Evolutionary conservation across 2,329 filamentous ascomycete genomes (phyloP).

Genomic region (Alternaria dauci): DNA sequence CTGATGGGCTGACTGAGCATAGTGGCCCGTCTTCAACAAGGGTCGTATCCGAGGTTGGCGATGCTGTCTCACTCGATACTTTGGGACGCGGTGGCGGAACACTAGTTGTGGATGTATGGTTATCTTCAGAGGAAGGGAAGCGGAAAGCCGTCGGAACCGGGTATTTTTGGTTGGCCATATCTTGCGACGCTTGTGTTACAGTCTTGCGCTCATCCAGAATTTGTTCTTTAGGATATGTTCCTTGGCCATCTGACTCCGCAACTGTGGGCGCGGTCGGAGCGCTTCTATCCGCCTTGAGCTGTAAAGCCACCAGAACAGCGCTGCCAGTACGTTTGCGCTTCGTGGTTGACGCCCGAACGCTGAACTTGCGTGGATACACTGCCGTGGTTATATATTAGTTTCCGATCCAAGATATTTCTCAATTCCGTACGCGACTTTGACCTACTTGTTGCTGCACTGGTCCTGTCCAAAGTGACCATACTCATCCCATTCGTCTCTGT

Average conservation of each 20-base stretch:
- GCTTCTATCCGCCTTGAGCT: slow-evolving; percentile 7
- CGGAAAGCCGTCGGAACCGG: background rate
- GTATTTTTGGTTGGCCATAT: background rate
- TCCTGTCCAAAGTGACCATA: background rate
- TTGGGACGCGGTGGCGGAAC: background rate
- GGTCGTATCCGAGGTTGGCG: slow-evolving; percentile 20
- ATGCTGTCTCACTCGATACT: slow-evolving; percentile 2
- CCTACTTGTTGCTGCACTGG: slow-evolving; percentile 10
- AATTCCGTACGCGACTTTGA: background rate
- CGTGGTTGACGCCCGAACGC: slow-evolving; percentile 6
- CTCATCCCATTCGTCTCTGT: background rate
- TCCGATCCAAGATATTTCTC: background rate
- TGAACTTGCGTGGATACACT: slow-evolving; percentile 8
- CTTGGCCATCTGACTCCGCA: background rate
- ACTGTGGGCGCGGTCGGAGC: background rate
- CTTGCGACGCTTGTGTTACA: background rate
- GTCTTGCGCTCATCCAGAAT: background rate
- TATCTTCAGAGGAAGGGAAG: slow-evolving; percentile 4
- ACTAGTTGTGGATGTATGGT: background rate
- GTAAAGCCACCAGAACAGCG: slow-evolving; percentile 13
- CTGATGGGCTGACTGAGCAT: background rate
- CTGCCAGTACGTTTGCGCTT: slow-evolving; percentile 5
- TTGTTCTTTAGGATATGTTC: background rate
- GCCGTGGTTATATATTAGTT: slow-evolving; percentile 3
- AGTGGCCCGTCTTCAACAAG: slow-evolving; percentile 14